Evolutionary conservation across 805 yeast species (phyloP).

Genomic region (Metschnikowia noctiluminum): DNA sequence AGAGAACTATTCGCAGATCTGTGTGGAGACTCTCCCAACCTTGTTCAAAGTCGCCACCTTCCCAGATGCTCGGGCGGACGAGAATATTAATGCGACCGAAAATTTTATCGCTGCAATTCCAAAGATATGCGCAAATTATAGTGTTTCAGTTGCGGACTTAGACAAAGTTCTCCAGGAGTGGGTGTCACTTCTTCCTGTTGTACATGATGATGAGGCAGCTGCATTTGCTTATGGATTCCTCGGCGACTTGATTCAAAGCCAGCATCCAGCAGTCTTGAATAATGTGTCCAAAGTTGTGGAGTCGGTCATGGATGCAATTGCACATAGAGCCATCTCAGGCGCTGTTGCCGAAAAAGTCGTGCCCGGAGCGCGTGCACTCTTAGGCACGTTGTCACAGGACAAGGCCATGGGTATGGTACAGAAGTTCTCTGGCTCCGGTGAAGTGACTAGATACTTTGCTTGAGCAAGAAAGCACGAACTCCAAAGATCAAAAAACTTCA

Average conservation of each 20-base stretch:
- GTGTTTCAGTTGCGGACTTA: constrained; percentile 56
- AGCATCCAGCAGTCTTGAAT: constrained; percentile 54
- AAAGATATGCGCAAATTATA: constrained; percentile 66
- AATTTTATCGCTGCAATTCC: constrained; percentile 81
- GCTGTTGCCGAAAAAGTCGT: constrained; percentile 67
- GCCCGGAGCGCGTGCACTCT: constrained; percentile 56
- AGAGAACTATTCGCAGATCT: constrained; percentile 53
- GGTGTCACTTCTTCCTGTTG: constrained; percentile 78
- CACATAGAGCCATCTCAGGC: constrained; percentile 65
- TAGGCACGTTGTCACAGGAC: constrained; percentile 63
- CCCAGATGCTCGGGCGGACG: constrained; percentile 84
- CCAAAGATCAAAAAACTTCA: no score
- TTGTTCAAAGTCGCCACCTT: constrained; percentile 67
- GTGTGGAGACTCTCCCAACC: constrained; percentile 68
- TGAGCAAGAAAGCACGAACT: constrained; percentile 7
- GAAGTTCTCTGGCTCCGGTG: constrained; percentile 59
- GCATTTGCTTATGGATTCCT: constrained; percentile 76
- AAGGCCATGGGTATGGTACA: constrained; percentile 65
- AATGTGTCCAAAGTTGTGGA: constrained; percentile 64
- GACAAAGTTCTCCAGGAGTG: constrained; percentile 67
- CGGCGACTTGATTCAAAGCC: constrained; percentile 63
- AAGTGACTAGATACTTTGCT: constrained; percentile 57
- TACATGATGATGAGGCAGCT: constrained; percentile 86
- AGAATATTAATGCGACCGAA: constrained; percentile 83
- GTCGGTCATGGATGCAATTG: constrained; percentile 68